Base-by-base conservation (phyloP, 2,329 filamentous ascomycete species). In the Aspergillus felis region DNA sequence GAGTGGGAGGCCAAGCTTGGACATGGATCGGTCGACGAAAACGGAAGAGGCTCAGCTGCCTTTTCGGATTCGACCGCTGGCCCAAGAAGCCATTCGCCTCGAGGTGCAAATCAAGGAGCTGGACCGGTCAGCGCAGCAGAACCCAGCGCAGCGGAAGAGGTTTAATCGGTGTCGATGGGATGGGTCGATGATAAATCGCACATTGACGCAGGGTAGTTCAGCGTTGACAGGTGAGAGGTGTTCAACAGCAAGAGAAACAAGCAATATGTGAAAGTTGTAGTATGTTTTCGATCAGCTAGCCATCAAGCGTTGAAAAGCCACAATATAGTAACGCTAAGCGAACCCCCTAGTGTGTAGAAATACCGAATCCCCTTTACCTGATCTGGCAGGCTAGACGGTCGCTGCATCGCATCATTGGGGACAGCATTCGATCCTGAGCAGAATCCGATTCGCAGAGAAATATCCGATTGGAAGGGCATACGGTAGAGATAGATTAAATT, bases 1-100 rank as follows among this genome's bases (percentile, higher is more conserved):
- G 68, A 71, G 59, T 71, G 67, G 69, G 70, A 72, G 48, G 61
- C 48, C 12, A 68, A 61, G 50, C 58, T 54, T 12, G 60, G 65
- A 0, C 60, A 62, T 3, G 62, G 60, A 5, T 66, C 66, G 0
- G 55, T 61, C 64, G 1, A 63, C 63, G 14, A 41, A 62, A 25
- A 64, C 57, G 6, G 22, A 41, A 48, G 66, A 24, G 47, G 56
- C 41, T 61, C 62, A 29, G 5, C 6, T 8, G 20, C 47, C 12
- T 32, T 58, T 14, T 65, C 63, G 2, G 63, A 64, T 8, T 29
- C 59, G 4, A 61, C 58, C 20, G 60, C 56, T 2, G 22, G 64
- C 1, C 54, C 56, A 20, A 57, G 41, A n/a, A 41, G 35, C 17
- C 47, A 57, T n/a, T 61, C 63, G 9, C 63, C 60, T 48, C 20